Base-by-base conservation (phyloP, 2,329 filamentous ascomycete genomes). In the Penicillium sp. region DNA sequence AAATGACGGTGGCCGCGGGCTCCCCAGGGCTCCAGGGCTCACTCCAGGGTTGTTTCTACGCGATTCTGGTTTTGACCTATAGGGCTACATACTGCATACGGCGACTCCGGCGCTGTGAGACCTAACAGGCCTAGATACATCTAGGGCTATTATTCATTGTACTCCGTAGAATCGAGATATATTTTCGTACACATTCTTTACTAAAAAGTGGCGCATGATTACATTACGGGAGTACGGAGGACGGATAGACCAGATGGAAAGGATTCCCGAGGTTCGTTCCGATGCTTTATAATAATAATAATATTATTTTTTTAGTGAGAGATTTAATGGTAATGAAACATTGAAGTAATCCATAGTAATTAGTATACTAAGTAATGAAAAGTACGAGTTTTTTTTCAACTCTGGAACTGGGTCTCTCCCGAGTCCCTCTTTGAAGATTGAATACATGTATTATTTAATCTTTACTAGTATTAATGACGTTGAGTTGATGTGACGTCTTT, bases 351-450 rank as follows among this genome's bases (percentile, higher is more conserved):
- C 33, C 15, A 41, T 15, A 27, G n/a, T 50, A 38, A 23, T 34
- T 29, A 43, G 33, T 39, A 53, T 34, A 44, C 39, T 36, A 50
- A 31, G 43, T 59, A 51, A 29, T 21, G 16, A 45, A 40, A 36
- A 36, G 34, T 43, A 55, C 29, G 40, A 33, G 27, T 43, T 58
- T 55, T 53, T 53, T 41, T 45, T 27, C 49, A 64, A 65, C 61
- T 60, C 57, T 69, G 59, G 67, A 55, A 63, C 60, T 67, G 66
- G 67, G 60, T 65, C 60, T 65, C 49, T 61, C 57, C 56, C 39
- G 57, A 58, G 50, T 39, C n/a, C 19, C 36, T 19, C 36, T 38
- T 16, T 34, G 1, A 0, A 34, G 16, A 15, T n/a, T n/a, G n/a
- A 65, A 58, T 46, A 46, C 44, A 46, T 33, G 44, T 46, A 46